A percentile compares a stretch with the other conserved stretches of the same genome.
These are phyloP conservation scores for Cordyceps sp. DNA, from an alignment of 2,329 filamentous ascomycete genomes.

Conservation along the genomic window DNA sequence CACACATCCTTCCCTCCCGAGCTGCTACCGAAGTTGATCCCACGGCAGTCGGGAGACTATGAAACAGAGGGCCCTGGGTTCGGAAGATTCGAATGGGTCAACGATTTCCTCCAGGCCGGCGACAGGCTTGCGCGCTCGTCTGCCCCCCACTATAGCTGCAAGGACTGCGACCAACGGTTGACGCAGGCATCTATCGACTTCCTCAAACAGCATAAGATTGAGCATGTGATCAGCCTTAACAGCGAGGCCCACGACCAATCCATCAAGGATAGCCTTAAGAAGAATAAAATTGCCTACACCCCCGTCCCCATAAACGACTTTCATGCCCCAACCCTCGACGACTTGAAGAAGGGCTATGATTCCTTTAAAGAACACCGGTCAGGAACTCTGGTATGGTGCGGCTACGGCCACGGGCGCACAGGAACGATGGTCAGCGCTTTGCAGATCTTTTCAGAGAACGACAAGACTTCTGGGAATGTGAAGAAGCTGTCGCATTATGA, in stretches of 20 bases:
- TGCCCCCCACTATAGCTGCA: background rate
- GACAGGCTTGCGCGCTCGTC: constrained; percentile 2
- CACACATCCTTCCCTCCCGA: too few species aligned
- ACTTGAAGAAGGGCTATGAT: background rate
- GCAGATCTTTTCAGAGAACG: constrained; percentile 1
- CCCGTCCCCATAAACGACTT: background rate
- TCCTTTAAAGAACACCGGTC: background rate
- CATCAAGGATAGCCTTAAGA: background rate
- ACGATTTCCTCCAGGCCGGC: background rate
- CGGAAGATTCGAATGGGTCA: background rate
- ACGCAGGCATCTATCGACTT: background rate
- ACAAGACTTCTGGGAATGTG: background rate
- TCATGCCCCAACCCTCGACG: background rate
- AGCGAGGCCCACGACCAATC: background rate
- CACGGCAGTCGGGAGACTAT: too few species aligned
- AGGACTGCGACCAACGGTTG: background rate
- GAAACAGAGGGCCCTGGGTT: background rate
- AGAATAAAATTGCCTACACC: constrained; percentile 1
- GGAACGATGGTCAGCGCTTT: constrained; percentile 2
- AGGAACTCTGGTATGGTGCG: constrained; percentile 4
- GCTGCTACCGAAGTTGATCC: too few species aligned
- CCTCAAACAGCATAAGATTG: background rate
- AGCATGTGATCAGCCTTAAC: constrained; percentile 2
- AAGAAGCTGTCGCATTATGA: background rate
- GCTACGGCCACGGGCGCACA: constrained; percentile 4